Evolutionary conservation across 2,329 filamentous ascomycete species (phyloP).

Genomic region (Aspergillus aculeatus): DNA sequence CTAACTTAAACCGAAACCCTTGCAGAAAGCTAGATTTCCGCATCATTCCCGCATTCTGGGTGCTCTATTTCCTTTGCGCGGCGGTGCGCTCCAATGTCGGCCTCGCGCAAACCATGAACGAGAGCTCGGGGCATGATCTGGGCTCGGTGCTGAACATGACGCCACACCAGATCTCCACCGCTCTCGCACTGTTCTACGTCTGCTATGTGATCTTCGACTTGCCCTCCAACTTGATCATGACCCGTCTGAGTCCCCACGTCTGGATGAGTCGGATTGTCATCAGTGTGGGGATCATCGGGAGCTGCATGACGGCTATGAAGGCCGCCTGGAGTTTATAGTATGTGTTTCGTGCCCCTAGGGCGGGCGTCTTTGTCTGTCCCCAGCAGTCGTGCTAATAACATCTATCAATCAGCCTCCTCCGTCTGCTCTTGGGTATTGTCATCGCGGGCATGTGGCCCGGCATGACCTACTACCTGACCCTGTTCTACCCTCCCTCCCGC

Average conservation of each 20-base stretch:
- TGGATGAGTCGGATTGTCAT: slow-evolving; percentile 94
- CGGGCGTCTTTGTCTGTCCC: not conserved
- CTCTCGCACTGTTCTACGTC: slow-evolving; percentile 85
- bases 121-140: slow-evolving; percentile 68
- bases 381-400: not conserved
- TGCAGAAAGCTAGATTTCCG: slow-evolving; percentile 57
- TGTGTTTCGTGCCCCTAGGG: slow-evolving; percentile 22
- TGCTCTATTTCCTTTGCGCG: slow-evolving; percentile 87
- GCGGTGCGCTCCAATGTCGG: slow-evolving; percentile 90
- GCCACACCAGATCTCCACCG: slow-evolving; percentile 76
- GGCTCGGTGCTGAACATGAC: slow-evolving; percentile 67
- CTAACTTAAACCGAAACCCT: not conserved
- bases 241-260: slow-evolving; percentile 74
- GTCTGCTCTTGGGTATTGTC: slow-evolving; percentile 79
- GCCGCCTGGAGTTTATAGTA: slow-evolving; percentile 82
- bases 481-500: slow-evolving; percentile 85
- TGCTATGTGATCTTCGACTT: slow-evolving; percentile 88
- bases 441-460: slow-evolving; percentile 95
- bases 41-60: slow-evolving; percentile 75
- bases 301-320: slow-evolving; percentile 78
- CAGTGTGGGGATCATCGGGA: slow-evolving; percentile 78
- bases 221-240: slow-evolving; percentile 88
- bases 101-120: slow-evolving; percentile 93
- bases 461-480: slow-evolving; percentile 87
- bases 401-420: slow-evolving; percentile 55